These are phyloP conservation scores for Crotalaria pallida DNA, from an alignment of 306 rosid genomes.

Conservation along the genomic window DNA sequence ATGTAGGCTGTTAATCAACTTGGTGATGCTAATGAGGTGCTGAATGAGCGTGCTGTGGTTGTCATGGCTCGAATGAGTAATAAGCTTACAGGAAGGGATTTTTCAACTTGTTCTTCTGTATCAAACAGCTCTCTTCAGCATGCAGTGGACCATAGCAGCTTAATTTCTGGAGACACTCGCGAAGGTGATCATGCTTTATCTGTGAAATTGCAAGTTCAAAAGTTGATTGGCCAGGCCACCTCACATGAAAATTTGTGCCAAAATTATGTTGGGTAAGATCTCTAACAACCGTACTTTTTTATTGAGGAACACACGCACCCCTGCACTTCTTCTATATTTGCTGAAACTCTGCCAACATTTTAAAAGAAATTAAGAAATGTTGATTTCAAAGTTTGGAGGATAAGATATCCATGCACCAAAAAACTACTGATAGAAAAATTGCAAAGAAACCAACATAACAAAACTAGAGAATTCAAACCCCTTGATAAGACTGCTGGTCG, in stretches of 20 bases:
- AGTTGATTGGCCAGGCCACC: conserved; percentile 75
- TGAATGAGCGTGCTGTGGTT: conserved; percentile 94
- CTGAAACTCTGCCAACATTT: neutral
- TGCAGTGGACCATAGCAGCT: conserved; percentile 57
- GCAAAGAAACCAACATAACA: neutral
- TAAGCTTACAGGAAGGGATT: conserved; percentile 97
- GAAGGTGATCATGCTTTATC: conserved; percentile 90
- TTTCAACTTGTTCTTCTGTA: conserved; percentile 59
- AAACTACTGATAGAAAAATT: too few relatives aligned
- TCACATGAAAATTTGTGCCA: conserved; percentile 94
- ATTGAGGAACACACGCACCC: neutral
- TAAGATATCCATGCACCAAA: neutral
- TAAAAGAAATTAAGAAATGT: too few relatives aligned
- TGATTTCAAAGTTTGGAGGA: neutral
- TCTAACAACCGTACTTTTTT: neutral
- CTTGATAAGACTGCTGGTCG: neutral
- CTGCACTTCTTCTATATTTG: neutral
- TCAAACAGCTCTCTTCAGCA: conserved; percentile 53
- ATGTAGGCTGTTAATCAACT: conserved; percentile 92
- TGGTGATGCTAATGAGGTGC: conserved; percentile 98
- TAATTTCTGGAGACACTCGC: conserved; percentile 72
- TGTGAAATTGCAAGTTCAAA: conserved; percentile 86
- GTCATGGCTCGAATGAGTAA: conserved; percentile 97
- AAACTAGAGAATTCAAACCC: neutral
- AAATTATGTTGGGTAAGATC: conserved; percentile 88